Evolutionary conservation across 768 basidiomycete species (phyloP).

Genomic region (Zangia roseola): DNA sequence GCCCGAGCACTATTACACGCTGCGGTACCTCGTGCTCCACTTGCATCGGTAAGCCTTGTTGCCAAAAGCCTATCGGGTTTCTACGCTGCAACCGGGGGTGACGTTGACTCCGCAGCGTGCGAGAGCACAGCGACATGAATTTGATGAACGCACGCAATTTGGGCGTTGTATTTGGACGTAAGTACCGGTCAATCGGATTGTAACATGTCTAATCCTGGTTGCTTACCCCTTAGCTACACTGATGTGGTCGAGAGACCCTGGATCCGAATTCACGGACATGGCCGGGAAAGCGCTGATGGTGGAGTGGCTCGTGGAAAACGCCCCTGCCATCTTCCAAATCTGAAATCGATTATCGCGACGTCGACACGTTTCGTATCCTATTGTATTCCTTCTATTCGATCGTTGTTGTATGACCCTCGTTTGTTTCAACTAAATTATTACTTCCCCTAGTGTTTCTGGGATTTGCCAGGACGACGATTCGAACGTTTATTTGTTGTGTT

Average conservation of each 20-base stretch:
- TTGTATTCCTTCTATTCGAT: slow-evolving; percentile 25
- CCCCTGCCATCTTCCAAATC: slow-evolving; percentile 48
- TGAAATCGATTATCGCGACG: slow-evolving; percentile 6
- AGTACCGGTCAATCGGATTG: slow-evolving; percentile 31
- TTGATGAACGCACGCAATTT: slow-evolving; percentile 94
- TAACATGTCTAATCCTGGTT: background rate
- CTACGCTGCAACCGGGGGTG: background rate
- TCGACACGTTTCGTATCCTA: slow-evolving; percentile 20
- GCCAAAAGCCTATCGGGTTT: background rate
- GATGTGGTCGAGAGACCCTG: slow-evolving; percentile 84
- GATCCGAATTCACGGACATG: slow-evolving; percentile 95
- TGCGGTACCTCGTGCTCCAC: slow-evolving; percentile 82
- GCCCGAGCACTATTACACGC: slow-evolving; percentile 82
- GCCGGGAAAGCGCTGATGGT: slow-evolving; percentile 91
- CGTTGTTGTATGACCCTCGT: slow-evolving; percentile 10
- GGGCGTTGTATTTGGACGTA: slow-evolving; percentile 98
- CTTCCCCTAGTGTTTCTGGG: slow-evolving; percentile 5
- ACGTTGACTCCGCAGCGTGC: slow-evolving; percentile 43
- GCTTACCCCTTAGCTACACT: slow-evolving; percentile 67
- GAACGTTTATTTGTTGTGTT: background rate
- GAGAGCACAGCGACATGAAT: slow-evolving; percentile 67
- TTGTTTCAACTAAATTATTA: slow-evolving; percentile 22
- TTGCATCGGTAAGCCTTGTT: slow-evolving; percentile 62
- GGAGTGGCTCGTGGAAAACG: slow-evolving; percentile 94
- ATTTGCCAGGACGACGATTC: slow-evolving; percentile 4